Base-by-base conservation (phyloP, 225 moss, liverwort and hornwort species). In the Pseudoscleropodium purum region DNA sequence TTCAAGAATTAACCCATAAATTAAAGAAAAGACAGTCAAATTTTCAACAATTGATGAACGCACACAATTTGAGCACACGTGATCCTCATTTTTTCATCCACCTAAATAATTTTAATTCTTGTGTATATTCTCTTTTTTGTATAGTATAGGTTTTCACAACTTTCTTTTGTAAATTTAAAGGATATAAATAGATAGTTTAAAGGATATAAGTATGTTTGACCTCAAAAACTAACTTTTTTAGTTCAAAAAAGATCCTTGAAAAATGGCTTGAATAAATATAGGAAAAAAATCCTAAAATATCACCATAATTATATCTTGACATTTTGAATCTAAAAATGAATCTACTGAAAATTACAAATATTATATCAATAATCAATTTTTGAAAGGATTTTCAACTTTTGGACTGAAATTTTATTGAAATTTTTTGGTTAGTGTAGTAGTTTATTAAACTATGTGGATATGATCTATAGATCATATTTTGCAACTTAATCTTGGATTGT, bases 21-120 rank as follows among this genome's bases (percentile, higher is more conserved):
- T 52, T 52, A 18, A 7, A 9, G 5, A 77, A 45, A 76, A 52
- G 34, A 23, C 0, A 0, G 0, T 19, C 7, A 49, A 49, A 31
- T 49, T 47, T 51, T 75, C 4, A 51, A 34, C 8, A 52, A 51
- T 0, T 0, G 0, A 76, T 34, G 21, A 51, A 34, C 0, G 0
- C 21, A 51, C 2, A 34, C 0, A 0, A 5, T 14, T 52, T 34
- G 51, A 51, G 3, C 5, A 13, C 19, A 13, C 3, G 8, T 13
- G 3, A 13, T 33, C 5, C 7, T 43, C 1, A 2, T 30, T 21
- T 20, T 49, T 76, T 34, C 20, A 33, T 51, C 34, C 8, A 34
- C 51, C 21, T 34, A 21, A 76, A 76, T 21, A 5, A 21, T 20
- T 27, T 33, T 33, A 51, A 51, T 8, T 52, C 6, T 14, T 76